Evolutionary conservation across 148 eudicot genomes (phyloP).

Genomic region (Talinum fruticosum): DNA sequence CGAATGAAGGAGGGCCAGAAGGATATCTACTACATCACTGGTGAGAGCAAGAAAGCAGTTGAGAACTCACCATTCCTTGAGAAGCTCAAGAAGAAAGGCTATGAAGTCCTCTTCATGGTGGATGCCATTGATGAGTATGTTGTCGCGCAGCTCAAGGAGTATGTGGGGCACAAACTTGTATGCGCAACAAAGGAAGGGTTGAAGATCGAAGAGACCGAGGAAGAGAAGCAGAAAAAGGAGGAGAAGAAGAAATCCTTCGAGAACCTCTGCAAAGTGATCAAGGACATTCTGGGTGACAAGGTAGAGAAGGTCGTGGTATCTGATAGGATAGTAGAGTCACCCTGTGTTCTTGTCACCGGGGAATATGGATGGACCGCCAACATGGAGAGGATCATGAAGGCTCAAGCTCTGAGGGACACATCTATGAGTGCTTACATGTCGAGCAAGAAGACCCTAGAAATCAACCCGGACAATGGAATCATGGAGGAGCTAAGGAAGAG

Average conservation of each 20-base stretch:
- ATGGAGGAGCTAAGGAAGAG: constrained; percentile 86
- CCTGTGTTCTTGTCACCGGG: constrained; percentile 85
- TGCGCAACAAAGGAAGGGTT: constrained; percentile 82
- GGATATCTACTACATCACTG: constrained; percentile 76
- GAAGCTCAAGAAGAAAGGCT: constrained; percentile 80
- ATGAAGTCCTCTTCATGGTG: constrained; percentile 78
- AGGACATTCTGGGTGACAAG: constrained; percentile 85
- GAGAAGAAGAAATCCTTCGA: constrained; percentile 71
- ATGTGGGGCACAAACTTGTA: constrained; percentile 69
- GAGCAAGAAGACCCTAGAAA: constrained; percentile 89
- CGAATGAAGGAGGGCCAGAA: constrained; percentile 91
- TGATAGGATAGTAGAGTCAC: constrained; percentile 81
- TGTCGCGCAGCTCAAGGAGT: constrained; percentile 77
- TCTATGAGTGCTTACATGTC: constrained; percentile 89
- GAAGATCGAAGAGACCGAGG: constrained; percentile 63
- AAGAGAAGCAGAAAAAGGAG: constrained; percentile 52
- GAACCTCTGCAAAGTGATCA: constrained; percentile 73
- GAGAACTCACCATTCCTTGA: constrained; percentile 84
- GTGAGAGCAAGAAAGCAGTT: constrained; percentile 87
- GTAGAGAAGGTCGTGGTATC: constrained; percentile 80
- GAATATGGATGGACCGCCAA: constrained; percentile 90
- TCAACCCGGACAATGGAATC: constrained; percentile 72
- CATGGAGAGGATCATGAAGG: constrained; percentile 94
- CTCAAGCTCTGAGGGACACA: constrained; percentile 73
- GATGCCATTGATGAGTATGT: constrained; percentile 93